Evolutionary conservation across 164 flowering plant genomes (phyloP).

Genomic region (Aristolochia fimbriata): DNA sequence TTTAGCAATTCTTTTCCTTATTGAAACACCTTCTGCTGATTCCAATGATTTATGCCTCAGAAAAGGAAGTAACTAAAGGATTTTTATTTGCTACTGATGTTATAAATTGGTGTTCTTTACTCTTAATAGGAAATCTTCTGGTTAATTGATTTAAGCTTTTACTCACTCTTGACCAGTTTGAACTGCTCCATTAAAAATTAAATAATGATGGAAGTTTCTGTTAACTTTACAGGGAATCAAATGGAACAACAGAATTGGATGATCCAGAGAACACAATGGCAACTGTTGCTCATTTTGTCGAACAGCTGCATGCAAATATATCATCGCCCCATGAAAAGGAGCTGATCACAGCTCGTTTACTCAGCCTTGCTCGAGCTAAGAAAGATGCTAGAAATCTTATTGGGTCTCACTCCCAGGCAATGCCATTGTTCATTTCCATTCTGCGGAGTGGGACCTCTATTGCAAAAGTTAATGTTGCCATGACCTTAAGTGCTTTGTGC

Average conservation of each 20-base stretch:
- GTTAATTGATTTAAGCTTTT: neutral
- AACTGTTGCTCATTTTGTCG: constrained; percentile 63
- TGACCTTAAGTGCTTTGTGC: constrained; percentile 51
- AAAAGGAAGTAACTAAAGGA: no score
- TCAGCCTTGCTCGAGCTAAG: constrained; percentile 51
- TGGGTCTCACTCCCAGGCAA: constrained; percentile 77
- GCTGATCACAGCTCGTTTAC: constrained; percentile 63
- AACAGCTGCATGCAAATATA: constrained; percentile 67
- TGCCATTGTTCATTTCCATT: constrained; percentile 71
- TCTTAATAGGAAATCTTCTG: neutral
- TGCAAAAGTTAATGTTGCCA: constrained; percentile 71
- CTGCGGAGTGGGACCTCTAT: constrained; percentile 61
- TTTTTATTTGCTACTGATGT: neutral
- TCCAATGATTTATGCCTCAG: neutral
- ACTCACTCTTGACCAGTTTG: neutral
- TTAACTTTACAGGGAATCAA: constrained; percentile 44
- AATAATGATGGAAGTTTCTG: neutral
- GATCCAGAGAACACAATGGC: constrained; percentile 59
- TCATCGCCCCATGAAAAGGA: constrained; percentile 77
- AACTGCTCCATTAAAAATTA: neutral
- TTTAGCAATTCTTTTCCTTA: neutral
- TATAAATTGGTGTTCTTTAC: neutral
- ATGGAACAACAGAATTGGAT: constrained; percentile 49
- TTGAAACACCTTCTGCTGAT: neutral
- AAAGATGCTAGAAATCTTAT: constrained; percentile 69